Percentiles rank a stretch among this genome's conserved stretches.
Evolutionary conservation across 129 eudicot species (phyloP).

Genomic region (Chrysanthemum lavandulifolium): DNA sequence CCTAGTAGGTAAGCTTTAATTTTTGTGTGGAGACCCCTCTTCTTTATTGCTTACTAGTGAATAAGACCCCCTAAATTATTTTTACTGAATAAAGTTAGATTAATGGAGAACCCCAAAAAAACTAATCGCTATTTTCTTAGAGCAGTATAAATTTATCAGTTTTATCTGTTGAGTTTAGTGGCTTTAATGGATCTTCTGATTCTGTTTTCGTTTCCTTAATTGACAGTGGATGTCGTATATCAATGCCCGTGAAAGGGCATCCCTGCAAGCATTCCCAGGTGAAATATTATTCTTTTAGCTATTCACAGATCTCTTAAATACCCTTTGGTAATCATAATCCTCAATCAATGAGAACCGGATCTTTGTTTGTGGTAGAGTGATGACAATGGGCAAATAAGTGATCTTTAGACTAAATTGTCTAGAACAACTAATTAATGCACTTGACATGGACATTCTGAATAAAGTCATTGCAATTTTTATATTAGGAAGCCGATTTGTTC

Average conservation of each 20-base stretch:
- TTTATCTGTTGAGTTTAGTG: slow-evolving; percentile 7
- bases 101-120: background rate
- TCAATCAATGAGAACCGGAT: no score
- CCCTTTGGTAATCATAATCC: background rate
- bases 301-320: background rate
- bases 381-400: no score
- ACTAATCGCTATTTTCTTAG: background rate
- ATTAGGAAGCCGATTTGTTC: no score
- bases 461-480: no score
- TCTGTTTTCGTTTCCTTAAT: slow-evolving; percentile 2
- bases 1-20: slow-evolving; percentile 26
- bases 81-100: background rate
- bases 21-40: background rate
- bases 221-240: slow-evolving; percentile 22
- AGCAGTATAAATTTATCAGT: background rate
- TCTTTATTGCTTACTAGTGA: background rate
- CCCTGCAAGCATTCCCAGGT: slow-evolving; percentile 35
- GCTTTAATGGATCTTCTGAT: slow-evolving; percentile 5
- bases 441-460: no score
- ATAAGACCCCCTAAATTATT: no score
- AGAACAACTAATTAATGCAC: no score
- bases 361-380: no score
- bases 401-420: no score
- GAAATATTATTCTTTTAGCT: background rate
- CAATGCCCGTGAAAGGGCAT: slow-evolving; percentile 25